Percentiles rank a stretch among this genome's conserved stretches.
Conservation (phyloP, 495 filamentous ascomycete species). For the Xylaria flabelliformis region DNA sequence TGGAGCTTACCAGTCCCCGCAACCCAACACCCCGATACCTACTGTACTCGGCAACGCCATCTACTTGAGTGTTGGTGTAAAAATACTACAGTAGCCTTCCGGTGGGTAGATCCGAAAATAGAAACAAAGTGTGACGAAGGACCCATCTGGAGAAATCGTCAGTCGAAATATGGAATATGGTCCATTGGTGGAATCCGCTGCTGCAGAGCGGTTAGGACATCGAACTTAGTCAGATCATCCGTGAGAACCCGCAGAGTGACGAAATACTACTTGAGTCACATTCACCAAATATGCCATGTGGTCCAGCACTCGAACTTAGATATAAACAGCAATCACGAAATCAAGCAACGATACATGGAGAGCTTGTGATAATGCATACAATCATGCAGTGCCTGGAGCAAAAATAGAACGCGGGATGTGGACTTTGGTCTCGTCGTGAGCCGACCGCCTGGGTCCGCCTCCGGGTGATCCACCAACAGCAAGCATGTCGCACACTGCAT, state of each 20-base stretch:
- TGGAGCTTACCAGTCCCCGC: slow-evolving; percentile 2
- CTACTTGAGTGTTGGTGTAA: not conserved
- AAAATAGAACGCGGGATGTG: slow-evolving; percentile 4
- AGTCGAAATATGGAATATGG: not conserved
- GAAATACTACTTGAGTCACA: not conserved
- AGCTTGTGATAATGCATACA: not conserved
- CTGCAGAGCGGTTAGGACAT: slow-evolving; percentile 11
- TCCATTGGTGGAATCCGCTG: not conserved
- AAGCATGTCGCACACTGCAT: slow-evolving; percentile 9
- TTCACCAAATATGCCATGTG: no score
- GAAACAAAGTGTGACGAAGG: not conserved
- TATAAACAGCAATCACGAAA: not conserved
- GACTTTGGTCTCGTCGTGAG: not conserved
- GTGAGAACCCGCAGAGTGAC: not conserved
- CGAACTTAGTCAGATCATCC: not conserved
- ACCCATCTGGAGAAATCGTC: not conserved
- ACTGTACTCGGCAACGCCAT: not conserved
- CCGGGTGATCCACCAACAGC: not conserved
- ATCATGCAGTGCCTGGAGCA: not conserved
- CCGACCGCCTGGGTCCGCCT: slow-evolving; percentile 15
- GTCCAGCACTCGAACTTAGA: not conserved
- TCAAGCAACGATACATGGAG: not conserved
- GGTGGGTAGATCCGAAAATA: slow-evolving; percentile 17
- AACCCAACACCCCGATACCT: slow-evolving; percentile 3
- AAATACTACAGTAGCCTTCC: not conserved